Conservation (phyloP, 495 filamentous ascomycete species). For the Parathielavia appendiculata region DNA sequence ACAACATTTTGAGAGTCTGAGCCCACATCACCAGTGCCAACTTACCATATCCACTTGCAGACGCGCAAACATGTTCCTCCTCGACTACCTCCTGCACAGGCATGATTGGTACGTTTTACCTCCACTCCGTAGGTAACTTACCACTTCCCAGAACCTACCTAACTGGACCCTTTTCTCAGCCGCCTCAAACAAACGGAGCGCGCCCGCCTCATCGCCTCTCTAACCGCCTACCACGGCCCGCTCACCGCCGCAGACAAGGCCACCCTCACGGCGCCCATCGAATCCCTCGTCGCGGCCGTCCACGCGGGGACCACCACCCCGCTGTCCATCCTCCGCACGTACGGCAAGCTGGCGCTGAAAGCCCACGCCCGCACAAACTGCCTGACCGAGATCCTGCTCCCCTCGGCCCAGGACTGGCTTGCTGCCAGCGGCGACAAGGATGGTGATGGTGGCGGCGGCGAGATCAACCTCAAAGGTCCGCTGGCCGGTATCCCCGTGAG, state of each 20-base stretch:
- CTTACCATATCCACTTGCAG: background rate
- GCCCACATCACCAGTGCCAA: background rate
- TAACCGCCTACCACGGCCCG: constrained; percentile 61
- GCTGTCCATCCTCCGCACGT: constrained; percentile 75
- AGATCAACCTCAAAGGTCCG: constrained; percentile 72
- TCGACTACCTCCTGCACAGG: constrained; percentile 57
- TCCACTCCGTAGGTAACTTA: background rate
- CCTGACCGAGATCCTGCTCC: constrained; percentile 81
- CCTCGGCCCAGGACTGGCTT: constrained; percentile 71
- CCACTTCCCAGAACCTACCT: background rate
- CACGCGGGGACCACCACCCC: constrained; percentile 61
- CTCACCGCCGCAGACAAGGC: constrained; percentile 56
- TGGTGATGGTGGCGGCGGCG: background rate
- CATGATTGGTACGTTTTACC: constrained; percentile 50
- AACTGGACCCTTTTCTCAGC: constrained; percentile 41
- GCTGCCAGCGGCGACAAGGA: background rate
- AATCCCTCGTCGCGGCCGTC: constrained; percentile 70
- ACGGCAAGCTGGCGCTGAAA: constrained; percentile 79
- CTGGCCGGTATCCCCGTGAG: constrained; percentile 86
- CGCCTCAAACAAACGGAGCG: constrained; percentile 75
- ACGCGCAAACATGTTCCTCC: constrained; percentile 44
- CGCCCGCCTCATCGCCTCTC: constrained; percentile 56
- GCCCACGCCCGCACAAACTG: constrained; percentile 89
- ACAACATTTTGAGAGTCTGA: background rate
- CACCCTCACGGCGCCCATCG: constrained; percentile 69